Base-by-base conservation (phyloP, 352 stramenopile species). In the Globisporangium spiculum region DNA sequence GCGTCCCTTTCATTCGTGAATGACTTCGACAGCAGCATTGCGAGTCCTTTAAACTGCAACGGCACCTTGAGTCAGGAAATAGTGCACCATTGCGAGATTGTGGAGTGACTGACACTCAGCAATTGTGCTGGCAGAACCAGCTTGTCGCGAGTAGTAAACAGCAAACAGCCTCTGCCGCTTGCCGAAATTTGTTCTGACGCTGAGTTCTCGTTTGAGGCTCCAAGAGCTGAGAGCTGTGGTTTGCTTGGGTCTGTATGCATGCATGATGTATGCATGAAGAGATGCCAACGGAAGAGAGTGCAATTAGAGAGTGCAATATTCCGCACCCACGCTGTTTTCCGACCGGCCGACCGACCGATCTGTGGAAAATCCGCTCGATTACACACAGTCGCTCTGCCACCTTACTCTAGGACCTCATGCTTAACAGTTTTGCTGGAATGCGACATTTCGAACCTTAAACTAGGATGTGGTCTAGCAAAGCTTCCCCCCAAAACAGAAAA, bases 311-410 rank as follows among this genome's bases (percentile, higher is more conserved):
- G 46, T 20, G 4, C 38, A n/a, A 20, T n/a, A 26, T 57, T 58
- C 12, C 52, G 24, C 52, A 58, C 52, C 52, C 52, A 58, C 52
- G 18, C 41, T 50, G 16, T 58, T 58, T 58, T 34, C 24, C 52
- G 10, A 22, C 24, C 24, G 22, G 27, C 27, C 27, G 27, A 32
- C 50, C 50, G 24, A 58, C 50, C 20, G 22, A 27, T 22, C 52
- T 30, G 24, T 30, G 24, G 52, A 58, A 58, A 58, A 58, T 34
- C 52, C 52, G 50, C 8, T 50, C 8, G 41, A n/a, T n/a, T n/a
- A n/a, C 38, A 50, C 14, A n/a, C 41, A 50, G 52, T 46, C 52
- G 32, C 26, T 34, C 24, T 58, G 24, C 24, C 52, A 58, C 52
- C 22, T 34, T 36, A 58, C 20, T 34, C 3, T 10, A 34, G 52